phyloP scores from a whole-genome alignment of 371 early-diverging fungal species.

The Mucor lusitanicus region DNA sequence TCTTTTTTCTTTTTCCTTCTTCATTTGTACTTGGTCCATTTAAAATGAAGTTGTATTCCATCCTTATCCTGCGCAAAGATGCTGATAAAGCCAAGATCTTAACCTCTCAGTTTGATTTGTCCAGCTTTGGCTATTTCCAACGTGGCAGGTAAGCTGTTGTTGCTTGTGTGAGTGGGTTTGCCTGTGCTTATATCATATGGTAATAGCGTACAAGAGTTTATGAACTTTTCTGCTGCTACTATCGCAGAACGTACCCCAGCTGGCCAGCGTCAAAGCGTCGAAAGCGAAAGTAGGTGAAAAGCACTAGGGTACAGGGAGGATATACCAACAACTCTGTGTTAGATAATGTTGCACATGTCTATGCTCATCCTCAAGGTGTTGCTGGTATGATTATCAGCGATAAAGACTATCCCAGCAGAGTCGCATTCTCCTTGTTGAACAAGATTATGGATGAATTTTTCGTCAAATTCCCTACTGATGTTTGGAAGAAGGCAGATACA shows the following conservation, averaged over 20 bases:
- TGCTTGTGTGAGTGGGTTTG: not conserved
- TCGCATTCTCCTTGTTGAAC: constrained; percentile 86
- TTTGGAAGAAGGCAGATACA: constrained; percentile 53
- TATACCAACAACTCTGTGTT: not conserved
- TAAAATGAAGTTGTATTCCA: constrained; percentile 60
- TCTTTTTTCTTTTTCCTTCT: not conserved
- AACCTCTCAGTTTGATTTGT: constrained; percentile 72
- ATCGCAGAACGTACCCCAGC: constrained; percentile 84
- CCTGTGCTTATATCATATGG: not conserved
- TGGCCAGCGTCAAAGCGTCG: constrained; percentile 86
- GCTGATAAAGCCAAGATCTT: constrained; percentile 54
- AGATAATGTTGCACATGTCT: constrained; percentile 88
- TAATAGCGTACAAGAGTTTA: constrained; percentile 84
- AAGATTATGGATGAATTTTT: constrained; percentile 90
- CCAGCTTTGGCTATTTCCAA: constrained; percentile 89
- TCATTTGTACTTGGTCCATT: not conserved
- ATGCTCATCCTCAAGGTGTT: constrained; percentile 73
- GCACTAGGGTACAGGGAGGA: not conserved
- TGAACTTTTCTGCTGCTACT: constrained; percentile 85
- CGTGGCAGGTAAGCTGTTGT: constrained; percentile 67
- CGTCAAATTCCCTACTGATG: constrained; percentile 60
- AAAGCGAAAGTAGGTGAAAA: constrained; percentile 71
- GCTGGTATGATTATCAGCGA: constrained; percentile 84
- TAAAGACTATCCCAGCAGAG: constrained; percentile 90
- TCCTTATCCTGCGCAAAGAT: constrained; percentile 53